Conservation (phyloP, 1,284 basidiomycete species). For the Apiotrichum siamense region DNA sequence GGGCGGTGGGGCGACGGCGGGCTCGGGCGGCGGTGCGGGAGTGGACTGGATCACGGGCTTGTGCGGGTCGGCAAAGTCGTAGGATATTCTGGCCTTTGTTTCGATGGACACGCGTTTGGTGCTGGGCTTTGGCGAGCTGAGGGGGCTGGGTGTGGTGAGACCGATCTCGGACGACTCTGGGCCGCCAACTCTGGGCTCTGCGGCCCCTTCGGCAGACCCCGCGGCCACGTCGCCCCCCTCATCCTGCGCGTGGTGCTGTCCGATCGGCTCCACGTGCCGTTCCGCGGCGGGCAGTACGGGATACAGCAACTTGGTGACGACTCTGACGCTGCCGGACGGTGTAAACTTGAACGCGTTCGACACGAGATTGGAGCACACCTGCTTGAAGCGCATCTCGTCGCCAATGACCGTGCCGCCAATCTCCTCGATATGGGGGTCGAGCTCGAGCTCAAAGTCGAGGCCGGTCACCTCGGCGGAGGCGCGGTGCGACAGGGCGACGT, state of each 20-base stretch:
- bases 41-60: background rate
- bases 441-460: conserved; percentile 60
- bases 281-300: background rate
- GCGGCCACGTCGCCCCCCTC: background rate
- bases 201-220: background rate
- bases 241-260: background rate
- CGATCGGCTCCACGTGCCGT: background rate
- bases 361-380: conserved; percentile 57
- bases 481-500: conserved; percentile 68
- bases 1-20: background rate
- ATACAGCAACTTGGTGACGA: conserved; percentile 43
- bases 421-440: conserved; percentile 69
- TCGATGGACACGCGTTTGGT: background rate
- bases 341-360: conserved; percentile 60
- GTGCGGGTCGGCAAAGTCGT: background rate
- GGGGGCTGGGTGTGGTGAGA: no score
- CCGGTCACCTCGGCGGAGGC: conserved; percentile 67
- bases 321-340: conserved; percentile 52
- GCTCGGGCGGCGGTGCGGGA: background rate
- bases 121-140: background rate
- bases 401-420: conserved; percentile 52
- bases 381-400: conserved; percentile 62
- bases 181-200: no score
- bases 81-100: background rate
- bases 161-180: no score